A percentile compares a stretch with the other conserved stretches of the same genome.
Evolutionary conservation across 371 early-diverging fungal species (phyloP).

Genomic region (Mucor sp.): DNA sequence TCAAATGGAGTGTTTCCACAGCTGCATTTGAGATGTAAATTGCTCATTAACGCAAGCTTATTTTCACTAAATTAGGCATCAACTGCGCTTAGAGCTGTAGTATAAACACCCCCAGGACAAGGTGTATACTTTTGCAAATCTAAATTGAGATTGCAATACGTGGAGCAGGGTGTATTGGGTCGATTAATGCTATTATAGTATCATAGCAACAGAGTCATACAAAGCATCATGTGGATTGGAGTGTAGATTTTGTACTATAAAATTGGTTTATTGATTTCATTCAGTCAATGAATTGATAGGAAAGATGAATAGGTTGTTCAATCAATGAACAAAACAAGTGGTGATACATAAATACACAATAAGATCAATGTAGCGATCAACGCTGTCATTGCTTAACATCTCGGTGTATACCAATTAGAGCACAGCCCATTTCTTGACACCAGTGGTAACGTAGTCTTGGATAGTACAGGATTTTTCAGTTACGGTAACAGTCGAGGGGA

Average conservation of each 20-base stretch:
- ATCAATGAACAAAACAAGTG: not conserved
- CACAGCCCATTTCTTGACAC: constrained; percentile 24
- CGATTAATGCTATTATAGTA: too few relatives aligned
- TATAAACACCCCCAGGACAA: not conserved
- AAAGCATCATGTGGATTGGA: too few relatives aligned
- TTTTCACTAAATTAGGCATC: not conserved
- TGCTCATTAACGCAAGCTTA: not conserved
- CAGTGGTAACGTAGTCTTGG: constrained; percentile 14
- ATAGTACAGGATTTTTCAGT: constrained; percentile 9
- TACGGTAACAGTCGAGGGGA: constrained; percentile 16
- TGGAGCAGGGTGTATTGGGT: too few relatives aligned
- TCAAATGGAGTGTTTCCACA: not conserved
- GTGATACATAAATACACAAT: not conserved
- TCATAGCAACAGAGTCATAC: too few relatives aligned
- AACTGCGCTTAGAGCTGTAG: not conserved
- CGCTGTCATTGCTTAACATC: not conserved
- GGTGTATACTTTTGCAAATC: too few relatives aligned
- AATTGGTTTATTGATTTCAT: too few relatives aligned
- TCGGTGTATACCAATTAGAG: constrained; percentile 3
- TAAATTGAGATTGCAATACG: too few relatives aligned
- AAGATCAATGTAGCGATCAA: not conserved
- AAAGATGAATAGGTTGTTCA: not conserved
- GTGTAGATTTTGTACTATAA: too few relatives aligned
- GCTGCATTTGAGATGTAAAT: too few relatives aligned
- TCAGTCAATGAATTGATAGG: too few relatives aligned